Conservation (phyloP, 768 basidiomycete genomes). For the Agrocybe chaxingu region DNA sequence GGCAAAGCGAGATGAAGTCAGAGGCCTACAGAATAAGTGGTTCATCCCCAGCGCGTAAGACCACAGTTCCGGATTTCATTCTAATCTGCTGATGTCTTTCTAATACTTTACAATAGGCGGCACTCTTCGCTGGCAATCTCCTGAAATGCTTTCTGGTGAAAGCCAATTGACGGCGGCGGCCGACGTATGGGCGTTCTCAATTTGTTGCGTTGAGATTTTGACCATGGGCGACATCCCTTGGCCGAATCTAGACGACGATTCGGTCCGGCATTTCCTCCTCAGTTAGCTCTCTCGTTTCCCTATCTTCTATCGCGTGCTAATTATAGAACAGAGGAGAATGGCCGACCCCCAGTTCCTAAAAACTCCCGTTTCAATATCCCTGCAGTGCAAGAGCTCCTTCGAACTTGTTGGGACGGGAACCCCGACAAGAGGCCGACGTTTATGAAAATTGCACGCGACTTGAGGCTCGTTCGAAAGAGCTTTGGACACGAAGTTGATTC, state of each 20-base stretch:
- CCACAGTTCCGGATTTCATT: not conserved
- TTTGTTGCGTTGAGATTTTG: slow-evolving; percentile 66
- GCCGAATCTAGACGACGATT: slow-evolving; percentile 46
- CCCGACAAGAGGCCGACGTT: slow-evolving; percentile 54
- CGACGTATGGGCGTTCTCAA: slow-evolving; percentile 72
- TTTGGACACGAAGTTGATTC: slow-evolving; percentile 29
- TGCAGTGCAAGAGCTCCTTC: slow-evolving; percentile 43
- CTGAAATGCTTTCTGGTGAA: slow-evolving; percentile 57
- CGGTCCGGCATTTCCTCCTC: slow-evolving; percentile 50
- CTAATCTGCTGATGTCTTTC: not conserved
- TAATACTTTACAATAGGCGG: slow-evolving; percentile 41
- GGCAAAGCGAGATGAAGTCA: slow-evolving; percentile 76
- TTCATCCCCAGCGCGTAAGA: slow-evolving; percentile 40
- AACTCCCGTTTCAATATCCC: slow-evolving; percentile 36
- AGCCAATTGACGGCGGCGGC: slow-evolving; percentile 46
- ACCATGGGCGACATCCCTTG: slow-evolving; percentile 64
- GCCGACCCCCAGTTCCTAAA: slow-evolving; percentile 47
- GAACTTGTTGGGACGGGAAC: slow-evolving; percentile 54
- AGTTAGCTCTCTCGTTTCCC: slow-evolving; percentile 29
- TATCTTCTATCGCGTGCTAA: slow-evolving; percentile 16
- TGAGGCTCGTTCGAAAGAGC: slow-evolving; percentile 44
- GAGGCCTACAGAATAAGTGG: slow-evolving; percentile 68
- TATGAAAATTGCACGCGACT: slow-evolving; percentile 40
- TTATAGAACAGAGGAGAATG: slow-evolving; percentile 38
- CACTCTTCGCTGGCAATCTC: slow-evolving; percentile 69